Percentiles rank a stretch among this genome's conserved stretches.
Conservation (phyloP, 441 rosid genomes). For the Biscutella auriculata region DNA sequence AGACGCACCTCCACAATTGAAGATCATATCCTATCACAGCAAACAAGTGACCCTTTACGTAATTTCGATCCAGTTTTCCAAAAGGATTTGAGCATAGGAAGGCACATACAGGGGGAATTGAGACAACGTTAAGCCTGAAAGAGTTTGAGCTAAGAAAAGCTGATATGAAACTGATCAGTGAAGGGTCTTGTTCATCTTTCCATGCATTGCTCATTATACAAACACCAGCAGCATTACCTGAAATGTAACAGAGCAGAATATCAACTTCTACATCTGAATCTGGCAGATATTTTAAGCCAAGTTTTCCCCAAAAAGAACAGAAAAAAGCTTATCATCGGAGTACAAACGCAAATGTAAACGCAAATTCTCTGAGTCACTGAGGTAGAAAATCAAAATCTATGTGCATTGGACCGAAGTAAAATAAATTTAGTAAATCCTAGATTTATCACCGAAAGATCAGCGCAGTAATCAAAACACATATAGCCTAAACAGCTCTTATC, state of each 20-base stretch:
- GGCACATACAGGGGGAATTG: constrained; percentile 51
- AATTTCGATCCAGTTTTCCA: not conserved
- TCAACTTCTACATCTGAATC: not conserved
- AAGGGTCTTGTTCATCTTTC: constrained; percentile 55
- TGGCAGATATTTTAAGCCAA: not conserved
- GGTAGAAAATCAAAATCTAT: not conserved
- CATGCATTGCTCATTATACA: constrained; percentile 78
- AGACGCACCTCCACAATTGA: constrained; percentile 84
- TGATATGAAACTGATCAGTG: constrained; percentile 61
- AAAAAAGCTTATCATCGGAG: not conserved
- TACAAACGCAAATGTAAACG: not conserved
- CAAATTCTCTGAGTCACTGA: not conserved
- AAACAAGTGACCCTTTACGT: not conserved
- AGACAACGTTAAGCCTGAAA: constrained; percentile 74
- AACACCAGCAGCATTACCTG: constrained; percentile 39
- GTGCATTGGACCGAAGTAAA: not conserved
- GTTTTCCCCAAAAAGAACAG: not conserved
- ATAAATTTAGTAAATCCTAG: not conserved
- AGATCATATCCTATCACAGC: constrained; percentile 52
- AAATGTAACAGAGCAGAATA: not conserved
- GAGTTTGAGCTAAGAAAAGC: constrained; percentile 57
- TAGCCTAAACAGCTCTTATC: not conserved
- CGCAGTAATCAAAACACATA: not conserved
- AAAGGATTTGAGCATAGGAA: not conserved
- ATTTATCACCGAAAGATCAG: not conserved